A percentile compares a stretch with the other conserved stretches of the same genome.
These are phyloP conservation scores for Nakazawaea peltata DNA, from an alignment of 805 yeast species.

Conservation along the genomic window DNA sequence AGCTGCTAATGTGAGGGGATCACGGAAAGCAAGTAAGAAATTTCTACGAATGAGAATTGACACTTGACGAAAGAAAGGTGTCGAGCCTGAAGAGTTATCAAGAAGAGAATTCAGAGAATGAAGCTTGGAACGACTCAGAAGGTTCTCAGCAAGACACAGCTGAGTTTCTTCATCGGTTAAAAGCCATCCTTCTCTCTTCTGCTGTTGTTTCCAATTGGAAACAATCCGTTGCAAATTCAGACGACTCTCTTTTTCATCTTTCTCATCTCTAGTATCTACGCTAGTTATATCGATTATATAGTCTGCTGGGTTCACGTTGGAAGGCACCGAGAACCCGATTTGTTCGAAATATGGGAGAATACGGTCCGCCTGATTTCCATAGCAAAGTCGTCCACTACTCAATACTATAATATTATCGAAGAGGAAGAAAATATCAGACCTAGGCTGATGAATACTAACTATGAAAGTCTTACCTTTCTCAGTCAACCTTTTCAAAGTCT, in stretches of 20 bases:
- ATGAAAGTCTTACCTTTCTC: conserved; percentile 60
- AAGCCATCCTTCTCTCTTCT: background rate
- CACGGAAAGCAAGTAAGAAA: conserved; percentile 38
- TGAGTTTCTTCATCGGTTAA: background rate
- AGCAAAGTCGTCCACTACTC: conserved; percentile 48
- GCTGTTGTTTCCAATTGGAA: conserved; percentile 26
- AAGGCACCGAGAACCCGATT: conserved; percentile 37
- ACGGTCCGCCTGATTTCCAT: conserved; percentile 34
- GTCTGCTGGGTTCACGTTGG: conserved; percentile 54
- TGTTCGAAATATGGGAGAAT: conserved; percentile 40
- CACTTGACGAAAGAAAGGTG: conserved; percentile 35
- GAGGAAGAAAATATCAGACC: conserved; percentile 63
- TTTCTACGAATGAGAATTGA: conserved; percentile 36
- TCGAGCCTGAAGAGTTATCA: conserved; percentile 19
- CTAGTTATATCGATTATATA: conserved; percentile 49
- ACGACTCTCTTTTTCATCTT: conserved; percentile 25
- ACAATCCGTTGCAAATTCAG: conserved; percentile 26
- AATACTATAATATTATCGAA: conserved; percentile 64
- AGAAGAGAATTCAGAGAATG: background rate
- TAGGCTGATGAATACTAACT: conserved; percentile 77
- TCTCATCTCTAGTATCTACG: conserved; percentile 37
- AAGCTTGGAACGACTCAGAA: background rate
- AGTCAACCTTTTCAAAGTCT: conserved; percentile 52
- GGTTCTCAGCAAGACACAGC: conserved; percentile 1
- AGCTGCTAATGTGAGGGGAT: conserved; percentile 39